These are phyloP conservation scores for Dactylellina parvicollis DNA, from an alignment of 2,329 filamentous ascomycete genomes.

Conservation along the genomic window DNA sequence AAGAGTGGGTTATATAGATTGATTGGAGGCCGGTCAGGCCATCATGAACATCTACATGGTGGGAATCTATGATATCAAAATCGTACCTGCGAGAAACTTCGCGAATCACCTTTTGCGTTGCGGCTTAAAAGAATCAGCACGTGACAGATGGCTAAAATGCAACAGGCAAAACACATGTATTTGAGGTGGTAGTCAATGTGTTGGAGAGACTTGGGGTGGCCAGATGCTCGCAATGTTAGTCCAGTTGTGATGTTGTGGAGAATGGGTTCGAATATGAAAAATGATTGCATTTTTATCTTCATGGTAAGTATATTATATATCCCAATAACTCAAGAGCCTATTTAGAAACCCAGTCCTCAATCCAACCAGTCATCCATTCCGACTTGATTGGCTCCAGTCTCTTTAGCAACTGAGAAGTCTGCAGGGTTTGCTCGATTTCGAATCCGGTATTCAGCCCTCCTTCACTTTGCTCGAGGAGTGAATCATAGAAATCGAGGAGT, in stretches of 20 bases:
- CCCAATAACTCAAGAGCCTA: too few species aligned
- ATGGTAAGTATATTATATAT: too few species aligned
- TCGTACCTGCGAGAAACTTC: conserved; percentile 27
- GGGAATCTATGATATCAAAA: conserved; percentile 9
- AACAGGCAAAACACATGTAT: neutral
- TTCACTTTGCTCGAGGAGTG: neutral
- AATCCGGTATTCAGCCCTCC: neutral
- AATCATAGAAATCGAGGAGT: conserved; percentile 2
- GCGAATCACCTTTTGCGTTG: conserved; percentile 25
- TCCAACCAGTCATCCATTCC: conserved; percentile 3
- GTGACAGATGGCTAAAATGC: neutral
- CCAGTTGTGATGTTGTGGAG: too few species aligned
- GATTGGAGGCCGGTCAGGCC: conserved; percentile 6
- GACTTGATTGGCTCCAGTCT: neutral
- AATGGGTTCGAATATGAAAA: too few species aligned
- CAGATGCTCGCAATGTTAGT: too few species aligned
- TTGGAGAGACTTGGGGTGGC: too few species aligned
- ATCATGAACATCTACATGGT: conserved; percentile 10
- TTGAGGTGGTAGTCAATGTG: too few species aligned
- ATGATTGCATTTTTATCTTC: too few species aligned
- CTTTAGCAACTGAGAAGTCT: neutral
- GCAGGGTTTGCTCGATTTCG: neutral
- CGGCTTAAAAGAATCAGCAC: neutral
- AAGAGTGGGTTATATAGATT: conserved; percentile 27
- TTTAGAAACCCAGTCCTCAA: neutral